Evolutionary conservation across 2,329 filamentous ascomycete species (phyloP).

Genomic region (Hymenotorrendiella dingleyae): DNA sequence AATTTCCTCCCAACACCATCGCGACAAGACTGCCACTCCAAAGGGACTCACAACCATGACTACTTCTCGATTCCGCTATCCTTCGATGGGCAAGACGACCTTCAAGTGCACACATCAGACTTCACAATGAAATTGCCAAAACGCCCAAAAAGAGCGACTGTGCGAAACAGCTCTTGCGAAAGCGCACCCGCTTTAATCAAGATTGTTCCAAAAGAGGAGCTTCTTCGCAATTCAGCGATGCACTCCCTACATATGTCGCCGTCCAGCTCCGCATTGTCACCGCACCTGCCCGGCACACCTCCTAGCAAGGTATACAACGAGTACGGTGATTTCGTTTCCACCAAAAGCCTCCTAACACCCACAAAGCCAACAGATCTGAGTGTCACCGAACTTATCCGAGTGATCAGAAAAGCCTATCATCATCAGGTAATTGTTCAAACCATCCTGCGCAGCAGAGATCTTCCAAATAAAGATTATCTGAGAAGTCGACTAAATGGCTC

Average conservation of each 20-base stretch:
- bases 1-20: background rate
- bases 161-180: background rate
- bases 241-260: background rate
- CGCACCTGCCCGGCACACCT: background rate
- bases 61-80: conserved; percentile 1
- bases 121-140: background rate
- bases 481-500: too few species aligned
- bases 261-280: background rate
- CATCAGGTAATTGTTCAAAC: conserved; percentile 19
- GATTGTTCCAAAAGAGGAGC: background rate
- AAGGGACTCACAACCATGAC: background rate
- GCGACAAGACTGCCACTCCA: too few species aligned
- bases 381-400: conserved; percentile 19
- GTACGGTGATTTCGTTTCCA: conserved; percentile 25
- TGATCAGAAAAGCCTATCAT: conserved; percentile 25
- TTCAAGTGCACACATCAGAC: background rate
- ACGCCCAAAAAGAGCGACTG: background rate
- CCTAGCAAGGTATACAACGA: conserved; percentile 25
- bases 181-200: background rate
- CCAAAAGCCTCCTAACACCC: conserved; percentile 5
- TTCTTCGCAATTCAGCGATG: background rate
- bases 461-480: background rate
- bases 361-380: conserved; percentile 15
- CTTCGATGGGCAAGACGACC: background rate
- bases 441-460: background rate